Evolutionary conservation across 169 alveolate genomes (phyloP).

Genomic region (Plasmodium gaboni): DNA sequence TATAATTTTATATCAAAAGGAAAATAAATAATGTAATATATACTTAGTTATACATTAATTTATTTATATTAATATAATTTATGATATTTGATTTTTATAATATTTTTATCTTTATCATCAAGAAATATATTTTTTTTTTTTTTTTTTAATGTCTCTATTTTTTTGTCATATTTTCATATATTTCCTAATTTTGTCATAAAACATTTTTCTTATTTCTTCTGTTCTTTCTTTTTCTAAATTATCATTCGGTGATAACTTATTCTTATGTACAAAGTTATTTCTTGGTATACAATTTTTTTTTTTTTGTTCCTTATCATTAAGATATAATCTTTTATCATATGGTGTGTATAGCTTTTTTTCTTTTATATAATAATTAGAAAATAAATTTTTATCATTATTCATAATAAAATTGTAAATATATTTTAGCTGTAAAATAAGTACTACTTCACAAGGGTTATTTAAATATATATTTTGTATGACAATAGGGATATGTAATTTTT

Average conservation of each 20-base stretch:
- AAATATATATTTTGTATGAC: slow-evolving; percentile 36
- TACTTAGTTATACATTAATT: no score
- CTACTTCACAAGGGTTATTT: slow-evolving; percentile 73
- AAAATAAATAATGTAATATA: no score
- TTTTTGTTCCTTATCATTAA: slow-evolving; percentile 9
- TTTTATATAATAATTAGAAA: not conserved
- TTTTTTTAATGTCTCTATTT: not conserved
- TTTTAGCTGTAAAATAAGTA: slow-evolving; percentile 66
- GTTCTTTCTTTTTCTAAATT: slow-evolving; percentile 11
- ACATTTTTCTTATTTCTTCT: slow-evolving; percentile 39
- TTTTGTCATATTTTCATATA: not conserved
- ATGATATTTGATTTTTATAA: no score
- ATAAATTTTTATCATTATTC: slow-evolving; percentile 17
- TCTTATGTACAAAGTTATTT: not conserved
- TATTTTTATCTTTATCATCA: no score
- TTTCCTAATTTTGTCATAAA: slow-evolving; percentile 20
- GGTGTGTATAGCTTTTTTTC: not conserved
- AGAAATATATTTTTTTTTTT: not conserved
- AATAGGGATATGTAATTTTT: slow-evolving; percentile 61
- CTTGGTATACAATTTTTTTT: slow-evolving; percentile 4
- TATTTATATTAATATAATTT: no score
- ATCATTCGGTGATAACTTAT: slow-evolving; percentile 10
- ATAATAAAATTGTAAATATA: slow-evolving; percentile 57
- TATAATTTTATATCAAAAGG: no score
- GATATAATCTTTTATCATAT: not conserved